A percentile compares a stretch with the other conserved stretches of the same genome.
phyloP scores from a whole-genome alignment of 192 early-diverging fungal genomes.

The Coemansia sp. region DNA sequence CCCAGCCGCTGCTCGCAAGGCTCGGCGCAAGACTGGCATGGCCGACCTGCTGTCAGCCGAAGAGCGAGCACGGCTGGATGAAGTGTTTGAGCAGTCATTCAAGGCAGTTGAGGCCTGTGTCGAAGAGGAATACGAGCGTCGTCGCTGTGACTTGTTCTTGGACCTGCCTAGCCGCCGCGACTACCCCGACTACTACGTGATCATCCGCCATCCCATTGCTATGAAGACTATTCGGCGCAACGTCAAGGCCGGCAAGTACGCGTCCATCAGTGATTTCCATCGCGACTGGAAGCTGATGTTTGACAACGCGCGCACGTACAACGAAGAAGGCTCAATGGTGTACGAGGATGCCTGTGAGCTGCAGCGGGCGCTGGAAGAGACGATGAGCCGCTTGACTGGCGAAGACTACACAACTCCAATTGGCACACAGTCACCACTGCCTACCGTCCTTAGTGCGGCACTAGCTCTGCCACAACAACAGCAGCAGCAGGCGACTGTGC shows the following conservation, averaged over 20 bases:
- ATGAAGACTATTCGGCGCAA: conserved; percentile 81
- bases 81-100: conserved; percentile 33
- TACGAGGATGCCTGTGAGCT: conserved; percentile 82
- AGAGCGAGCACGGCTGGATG: conserved; percentile 33
- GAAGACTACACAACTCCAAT: conserved; percentile 21
- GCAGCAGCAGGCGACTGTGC: neutral
- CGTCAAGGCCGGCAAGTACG: conserved; percentile 71
- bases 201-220: conserved; percentile 87
- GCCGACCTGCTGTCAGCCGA: conserved; percentile 35
- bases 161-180: conserved; percentile 66
- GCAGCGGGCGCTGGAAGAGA: conserved; percentile 43
- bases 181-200: conserved; percentile 88
- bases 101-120: conserved; percentile 32
- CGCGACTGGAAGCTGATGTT: conserved; percentile 87
- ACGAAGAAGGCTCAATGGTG: conserved; percentile 85
- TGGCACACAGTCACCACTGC: conserved; percentile 21
- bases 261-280: conserved; percentile 61
- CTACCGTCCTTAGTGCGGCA: conserved; percentile 10
- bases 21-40: conserved; percentile 36
- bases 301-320: conserved; percentile 89
- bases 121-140: conserved; percentile 38
- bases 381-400: conserved; percentile 25
- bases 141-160: conserved; percentile 76
- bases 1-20: conserved; percentile 18
- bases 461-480: conserved; percentile 10